phyloP scores from a whole-genome alignment of 306 rosid species.

The Astragalus membranaceus region DNA sequence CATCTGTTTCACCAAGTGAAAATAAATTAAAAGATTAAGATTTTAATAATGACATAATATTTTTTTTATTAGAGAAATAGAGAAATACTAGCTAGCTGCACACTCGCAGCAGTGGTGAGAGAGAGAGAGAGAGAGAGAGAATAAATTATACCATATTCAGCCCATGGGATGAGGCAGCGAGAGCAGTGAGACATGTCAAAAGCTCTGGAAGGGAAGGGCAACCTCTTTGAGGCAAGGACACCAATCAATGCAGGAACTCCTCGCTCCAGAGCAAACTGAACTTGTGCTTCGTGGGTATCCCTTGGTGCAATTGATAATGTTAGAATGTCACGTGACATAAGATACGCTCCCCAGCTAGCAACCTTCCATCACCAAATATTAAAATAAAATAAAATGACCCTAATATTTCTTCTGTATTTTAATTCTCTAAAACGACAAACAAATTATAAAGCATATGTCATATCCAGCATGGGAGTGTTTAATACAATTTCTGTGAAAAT shows the following conservation, averaged over 20 bases:
- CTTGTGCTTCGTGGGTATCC: conserved; percentile 79
- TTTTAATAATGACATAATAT: background rate
- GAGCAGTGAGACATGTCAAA: conserved; percentile 84
- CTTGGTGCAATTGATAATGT: conserved; percentile 69
- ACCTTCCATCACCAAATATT: conserved; percentile 36
- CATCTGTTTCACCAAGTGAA: conserved; percentile 34
- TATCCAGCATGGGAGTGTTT: too few relatives aligned
- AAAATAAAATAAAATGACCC: too few relatives aligned
- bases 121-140: background rate
- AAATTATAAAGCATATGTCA: too few relatives aligned
- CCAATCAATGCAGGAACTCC: conserved; percentile 77
- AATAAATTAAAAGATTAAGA: background rate
- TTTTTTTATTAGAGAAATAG: too few relatives aligned
- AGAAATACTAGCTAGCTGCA: too few relatives aligned
- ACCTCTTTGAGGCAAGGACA: conserved; percentile 57
- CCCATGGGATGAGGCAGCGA: conserved; percentile 87
- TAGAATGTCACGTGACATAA: conserved; percentile 43
- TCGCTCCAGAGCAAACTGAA: conserved; percentile 72
- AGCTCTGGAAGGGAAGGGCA: conserved; percentile 75
- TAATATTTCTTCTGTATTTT: background rate
- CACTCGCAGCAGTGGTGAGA: too few relatives aligned
- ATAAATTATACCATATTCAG: conserved; percentile 34
- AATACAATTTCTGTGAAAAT: too few relatives aligned
- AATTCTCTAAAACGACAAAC: background rate
- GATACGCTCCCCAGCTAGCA: conserved; percentile 89